Base-by-base conservation (phyloP, 2,329 filamentous ascomycete species). In the Penicillium aurantiogriseum region DNA sequence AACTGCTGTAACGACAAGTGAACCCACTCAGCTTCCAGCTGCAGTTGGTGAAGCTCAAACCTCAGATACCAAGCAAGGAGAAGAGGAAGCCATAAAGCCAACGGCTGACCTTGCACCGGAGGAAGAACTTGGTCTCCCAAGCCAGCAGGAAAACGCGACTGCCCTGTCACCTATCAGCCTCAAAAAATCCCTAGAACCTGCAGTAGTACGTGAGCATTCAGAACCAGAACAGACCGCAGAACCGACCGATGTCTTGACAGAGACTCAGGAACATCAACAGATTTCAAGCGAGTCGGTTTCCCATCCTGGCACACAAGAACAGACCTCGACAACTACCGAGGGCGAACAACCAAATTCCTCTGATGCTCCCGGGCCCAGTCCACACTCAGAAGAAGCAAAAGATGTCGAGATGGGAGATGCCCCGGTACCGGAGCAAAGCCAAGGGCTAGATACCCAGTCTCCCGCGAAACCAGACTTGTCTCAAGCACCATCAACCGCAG, bases 351-450 rank as follows among this genome's bases (percentile, higher is more conserved):
- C 21, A 11, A 31, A 33, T 11, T 1, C n/a, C 21, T 21, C 33
- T 11, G 5, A 23, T 13, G 2, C 38, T 29, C 21, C 29, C 2
- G 44, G 19, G 8, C 5, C 46, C 8, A 23, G 27, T 19, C 15
- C 25, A 17, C 29, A n/a, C 19, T 1, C 29, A 6, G 15, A 25
- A 7, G 56, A 59, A 42, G n/a, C 49, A 27, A 58, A 61, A 42
- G 58, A 62, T 40, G 6, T 54, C 6, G 53, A 59, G 23, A 56
- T 60, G 51, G 45, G 21, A 23, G 58, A 59, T 10, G 48, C 51
- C 6, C 31, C 50, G 2, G 31, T 31, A 13, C 21, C 36, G 15
- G 54, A 49, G 43, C 52, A 58, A 31, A 39, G 51, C 33, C n/a
- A 25, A 42, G 23, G 6, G 38, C 23, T 17, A 43, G 38, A 50